Evolutionary conservation across 164 flowering plant species (phyloP).

Genomic region (Berberis thunbergii): DNA sequence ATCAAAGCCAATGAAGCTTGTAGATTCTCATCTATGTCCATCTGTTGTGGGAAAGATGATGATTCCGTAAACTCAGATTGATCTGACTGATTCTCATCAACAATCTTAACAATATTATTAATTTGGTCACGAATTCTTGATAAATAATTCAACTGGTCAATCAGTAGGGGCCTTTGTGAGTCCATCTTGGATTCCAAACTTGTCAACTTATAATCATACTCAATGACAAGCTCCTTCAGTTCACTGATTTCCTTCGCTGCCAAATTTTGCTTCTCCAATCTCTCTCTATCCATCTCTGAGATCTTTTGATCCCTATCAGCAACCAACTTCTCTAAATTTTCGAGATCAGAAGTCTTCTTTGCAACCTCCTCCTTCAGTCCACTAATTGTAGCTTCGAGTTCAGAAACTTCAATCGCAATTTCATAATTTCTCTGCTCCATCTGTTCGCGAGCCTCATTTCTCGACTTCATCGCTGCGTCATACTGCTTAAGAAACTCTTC

Average conservation of each 20-base stretch:
- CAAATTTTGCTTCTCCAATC: constrained; percentile 28
- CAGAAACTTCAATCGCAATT: constrained; percentile 93
- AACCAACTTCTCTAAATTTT: constrained; percentile 38
- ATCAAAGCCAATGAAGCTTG: constrained; percentile 71
- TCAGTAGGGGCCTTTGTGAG: constrained; percentile 43
- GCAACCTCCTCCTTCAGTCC: constrained; percentile 60
- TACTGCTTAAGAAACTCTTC: constrained; percentile 76
- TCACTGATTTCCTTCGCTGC: constrained; percentile 36
- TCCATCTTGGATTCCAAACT: constrained; percentile 52
- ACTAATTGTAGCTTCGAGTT: constrained; percentile 79
- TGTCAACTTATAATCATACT: constrained; percentile 40
- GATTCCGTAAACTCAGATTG: constrained; percentile 64
- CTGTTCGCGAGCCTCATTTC: constrained; percentile 72
- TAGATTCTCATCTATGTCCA: constrained; percentile 70
- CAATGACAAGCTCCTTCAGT: constrained; percentile 37
- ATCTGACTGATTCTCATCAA: constrained; percentile 40
- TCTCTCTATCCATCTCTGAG: constrained; percentile 41
- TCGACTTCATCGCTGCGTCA: constrained; percentile 45
- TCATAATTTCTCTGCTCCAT: constrained; percentile 90
- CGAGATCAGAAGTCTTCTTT: constrained; percentile 34
- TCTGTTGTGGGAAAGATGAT: constrained; percentile 70
- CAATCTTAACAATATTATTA: constrained; percentile 44
- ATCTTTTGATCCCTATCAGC: constrained; percentile 45
- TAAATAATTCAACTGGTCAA: constrained; percentile 63
- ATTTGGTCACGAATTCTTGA: constrained; percentile 60